Evolutionary conservation across 2,329 filamentous ascomycete species (phyloP).

Genomic region (Cladosporium halotolerans): DNA sequence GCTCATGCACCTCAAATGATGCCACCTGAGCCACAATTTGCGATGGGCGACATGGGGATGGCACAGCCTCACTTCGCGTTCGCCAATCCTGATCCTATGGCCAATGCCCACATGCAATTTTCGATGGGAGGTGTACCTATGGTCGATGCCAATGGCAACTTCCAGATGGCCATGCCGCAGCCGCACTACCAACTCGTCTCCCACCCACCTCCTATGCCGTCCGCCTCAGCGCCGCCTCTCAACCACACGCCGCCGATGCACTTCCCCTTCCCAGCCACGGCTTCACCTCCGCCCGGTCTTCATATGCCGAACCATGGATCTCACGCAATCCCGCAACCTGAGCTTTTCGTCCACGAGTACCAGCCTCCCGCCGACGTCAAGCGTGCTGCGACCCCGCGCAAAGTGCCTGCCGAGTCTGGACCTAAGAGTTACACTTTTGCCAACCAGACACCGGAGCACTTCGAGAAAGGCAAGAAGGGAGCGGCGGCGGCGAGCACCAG

Average conservation of each 20-base stretch:
- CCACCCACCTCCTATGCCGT: neutral
- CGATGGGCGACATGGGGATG: constrained; percentile 13
- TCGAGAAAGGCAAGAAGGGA: constrained; percentile 28
- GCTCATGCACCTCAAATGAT: constrained; percentile 7
- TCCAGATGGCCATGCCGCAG: constrained; percentile 15
- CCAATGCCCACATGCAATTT: neutral
- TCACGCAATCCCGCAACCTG: constrained; percentile 25
- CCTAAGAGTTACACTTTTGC: constrained; percentile 45
- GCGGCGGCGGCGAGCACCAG: constrained; percentile 1
- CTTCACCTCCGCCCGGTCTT: constrained; percentile 13
- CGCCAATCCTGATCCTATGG: constrained; percentile 1
- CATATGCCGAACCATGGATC: constrained; percentile 25
- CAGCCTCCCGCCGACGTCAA: constrained; percentile 38
- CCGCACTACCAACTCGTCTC: constrained; percentile 9
- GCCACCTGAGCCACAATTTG: constrained; percentile 14
- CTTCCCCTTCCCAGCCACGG: constrained; percentile 19
- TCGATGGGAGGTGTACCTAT: constrained; percentile 16
- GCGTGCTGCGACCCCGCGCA: constrained; percentile 25
- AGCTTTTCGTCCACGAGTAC: constrained; percentile 44
- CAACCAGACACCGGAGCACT: constrained; percentile 42
- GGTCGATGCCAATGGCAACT: constrained; percentile 15
- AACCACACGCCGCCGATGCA: constrained; percentile 14
- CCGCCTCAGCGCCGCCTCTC: constrained; percentile 12
- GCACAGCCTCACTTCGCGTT: constrained; percentile 5
- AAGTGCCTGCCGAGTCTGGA: constrained; percentile 23